Conservation (phyloP, 352 stramenopile species). For the Globisporangium nodosum region DNA sequence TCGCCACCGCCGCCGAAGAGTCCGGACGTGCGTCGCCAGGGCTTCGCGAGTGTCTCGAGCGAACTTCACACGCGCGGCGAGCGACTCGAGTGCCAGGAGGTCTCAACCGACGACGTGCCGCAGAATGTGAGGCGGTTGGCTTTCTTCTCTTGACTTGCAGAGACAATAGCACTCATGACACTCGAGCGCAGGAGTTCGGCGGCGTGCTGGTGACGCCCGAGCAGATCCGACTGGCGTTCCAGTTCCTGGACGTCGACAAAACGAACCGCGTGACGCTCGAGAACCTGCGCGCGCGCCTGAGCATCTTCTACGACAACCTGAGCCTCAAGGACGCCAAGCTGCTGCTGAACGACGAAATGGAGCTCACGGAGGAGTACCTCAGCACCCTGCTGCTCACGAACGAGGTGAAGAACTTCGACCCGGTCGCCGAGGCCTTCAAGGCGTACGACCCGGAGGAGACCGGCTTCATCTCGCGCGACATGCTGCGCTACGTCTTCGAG, state of each 20-base stretch:
- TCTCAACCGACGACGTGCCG: constrained; percentile 3
- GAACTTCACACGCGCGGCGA: constrained; percentile 7
- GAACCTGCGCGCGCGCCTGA: constrained; percentile 70
- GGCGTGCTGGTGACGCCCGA: constrained; percentile 80
- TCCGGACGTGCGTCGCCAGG: constrained; percentile 4
- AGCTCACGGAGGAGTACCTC: constrained; percentile 72
- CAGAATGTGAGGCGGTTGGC: constrained; percentile 3
- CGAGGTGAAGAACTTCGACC: constrained; percentile 89
- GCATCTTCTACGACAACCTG: constrained; percentile 87
- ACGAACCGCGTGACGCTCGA: constrained; percentile 76
- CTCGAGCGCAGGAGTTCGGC: constrained; percentile 44
- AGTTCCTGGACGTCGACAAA: constrained; percentile 87
- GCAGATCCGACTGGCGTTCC: constrained; percentile 82
- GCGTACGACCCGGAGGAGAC: constrained; percentile 87
- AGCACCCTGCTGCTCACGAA: constrained; percentile 79
- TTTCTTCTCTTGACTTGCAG: background rate
- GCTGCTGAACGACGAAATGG: constrained; percentile 80
- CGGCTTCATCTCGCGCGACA: constrained; percentile 73
- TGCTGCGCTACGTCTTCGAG: constrained; percentile 83
- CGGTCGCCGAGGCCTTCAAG: constrained; percentile 85
- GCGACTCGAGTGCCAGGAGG: constrained; percentile 3
- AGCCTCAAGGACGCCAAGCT: constrained; percentile 76
- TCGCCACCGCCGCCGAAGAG: background rate
- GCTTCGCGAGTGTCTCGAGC: constrained; percentile 7
- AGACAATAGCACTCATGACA: too few relatives aligned